Conservation (phyloP, 2,329 filamentous ascomycete species). For the Pseudocercospora pini-densiflorae region DNA sequence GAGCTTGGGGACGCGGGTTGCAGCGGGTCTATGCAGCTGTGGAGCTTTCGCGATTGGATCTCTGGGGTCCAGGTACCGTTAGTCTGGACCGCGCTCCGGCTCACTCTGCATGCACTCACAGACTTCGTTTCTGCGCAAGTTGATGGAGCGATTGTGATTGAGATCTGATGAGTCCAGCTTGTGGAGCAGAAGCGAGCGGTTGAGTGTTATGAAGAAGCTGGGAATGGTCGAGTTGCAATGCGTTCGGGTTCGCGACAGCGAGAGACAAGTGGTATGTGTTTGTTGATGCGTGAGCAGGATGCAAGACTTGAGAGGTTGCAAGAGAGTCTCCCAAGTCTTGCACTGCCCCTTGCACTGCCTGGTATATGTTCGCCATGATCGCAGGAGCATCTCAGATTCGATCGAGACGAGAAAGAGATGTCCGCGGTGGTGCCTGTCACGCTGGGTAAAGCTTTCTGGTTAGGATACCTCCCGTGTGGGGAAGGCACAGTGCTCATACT, state of each 20-base stretch:
- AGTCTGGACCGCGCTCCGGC: neutral
- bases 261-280: slow-evolving; percentile 28
- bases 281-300: slow-evolving; percentile 20
- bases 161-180: neutral
- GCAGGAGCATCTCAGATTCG: slow-evolving; percentile 18
- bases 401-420: slow-evolving; percentile 13
- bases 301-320: slow-evolving; percentile 9
- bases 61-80: neutral
- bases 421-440: slow-evolving; percentile 1
- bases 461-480: neutral
- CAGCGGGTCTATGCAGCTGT: neutral
- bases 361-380: slow-evolving; percentile 8
- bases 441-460: neutral
- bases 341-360: slow-evolving; percentile 28
- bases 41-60: neutral
- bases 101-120: slow-evolving; percentile 3
- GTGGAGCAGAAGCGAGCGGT: slow-evolving; percentile 22
- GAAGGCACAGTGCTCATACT: neutral
- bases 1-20: neutral
- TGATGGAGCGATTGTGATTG: neutral
- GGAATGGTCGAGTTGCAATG: slow-evolving; percentile 40
- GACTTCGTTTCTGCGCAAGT: neutral
- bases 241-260: slow-evolving; percentile 24
- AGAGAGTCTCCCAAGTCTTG: slow-evolving; percentile 11
- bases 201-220: slow-evolving; percentile 40